Base-by-base conservation (phyloP, 2,329 filamentous ascomycete genomes). In the Fusarium chuoi region DNA sequence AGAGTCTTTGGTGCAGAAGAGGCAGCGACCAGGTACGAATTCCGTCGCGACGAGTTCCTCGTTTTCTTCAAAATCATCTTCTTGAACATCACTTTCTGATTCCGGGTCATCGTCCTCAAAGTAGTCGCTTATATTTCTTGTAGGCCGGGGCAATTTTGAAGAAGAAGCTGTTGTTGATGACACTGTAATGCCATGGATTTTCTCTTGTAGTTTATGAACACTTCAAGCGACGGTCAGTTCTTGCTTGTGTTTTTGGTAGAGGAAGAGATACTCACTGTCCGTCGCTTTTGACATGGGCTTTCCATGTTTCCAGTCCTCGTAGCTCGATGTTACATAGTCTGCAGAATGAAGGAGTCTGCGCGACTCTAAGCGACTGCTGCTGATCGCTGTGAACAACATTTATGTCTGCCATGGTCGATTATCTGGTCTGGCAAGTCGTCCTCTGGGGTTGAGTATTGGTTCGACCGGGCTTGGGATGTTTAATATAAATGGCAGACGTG, bases 161-260 rank as follows among this genome's bases (percentile, higher is more conserved):
- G n/a, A 8, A n/a, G 2, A 18, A 12, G 6, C 6, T 13, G 42
- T 2, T 14, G 28, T 30, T 42, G 44, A 9, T 1, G 28, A 7
- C 3, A 15, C 24, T 24, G 14, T 20, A n/a, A 6, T 3, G 5
- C 44, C 56, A 10, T 46, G 42, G 12, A 49, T 18, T 10, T 64
- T 64, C 4, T 11, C 20, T 48, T 44, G 44, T 4, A 64, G 22
- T 3, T 44, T 61, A 3, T 49, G 36, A 2, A 51, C 44, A 49
- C 61, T 64, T 11, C 9, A 22, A 35, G 15, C 1, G 2, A 28
- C 5, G 2, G n/a, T 54, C 9, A 54, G n/a, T 6, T 52, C 22
- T 12, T 4, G 22, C 35, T 1, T 20, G 7, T 7, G 9, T 0
- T 9, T 9, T 1, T 20, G 2, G 3, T 36, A 3, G 7, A 13